These are phyloP conservation scores for Kwoniella heveanensis DNA, from an alignment of 768 basidiomycete genomes.

Conservation along the genomic window DNA sequence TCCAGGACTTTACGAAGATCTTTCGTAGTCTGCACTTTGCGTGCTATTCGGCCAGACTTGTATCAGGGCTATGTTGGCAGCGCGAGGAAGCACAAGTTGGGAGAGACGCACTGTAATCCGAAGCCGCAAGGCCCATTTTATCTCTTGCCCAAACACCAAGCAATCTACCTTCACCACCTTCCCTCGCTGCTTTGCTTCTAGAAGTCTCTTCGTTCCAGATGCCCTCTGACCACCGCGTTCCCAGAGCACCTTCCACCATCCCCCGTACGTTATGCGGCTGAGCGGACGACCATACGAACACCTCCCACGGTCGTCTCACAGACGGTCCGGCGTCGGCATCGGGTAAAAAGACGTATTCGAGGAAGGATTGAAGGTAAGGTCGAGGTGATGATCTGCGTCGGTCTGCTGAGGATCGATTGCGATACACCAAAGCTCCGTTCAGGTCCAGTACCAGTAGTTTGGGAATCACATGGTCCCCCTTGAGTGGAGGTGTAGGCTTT, in stretches of 20 bases:
- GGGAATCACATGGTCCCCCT: neutral
- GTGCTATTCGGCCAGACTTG: conserved; percentile 2
- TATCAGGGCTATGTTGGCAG: conserved; percentile 11
- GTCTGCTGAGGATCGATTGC: conserved; percentile 20
- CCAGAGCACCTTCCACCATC: conserved; percentile 50
- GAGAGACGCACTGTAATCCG: conserved; percentile 45
- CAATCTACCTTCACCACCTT: conserved; percentile 44
- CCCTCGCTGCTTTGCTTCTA: conserved; percentile 8
- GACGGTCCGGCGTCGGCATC: conserved; percentile 10
- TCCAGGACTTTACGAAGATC: conserved; percentile 47
- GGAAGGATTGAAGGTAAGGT: conserved; percentile 48
- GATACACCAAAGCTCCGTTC: conserved; percentile 52
- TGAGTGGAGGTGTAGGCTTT: neutral
- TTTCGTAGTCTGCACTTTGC: conserved; percentile 52
- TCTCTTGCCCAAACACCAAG: conserved; percentile 53
- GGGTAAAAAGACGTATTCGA: conserved; percentile 46
- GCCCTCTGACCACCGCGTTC: conserved; percentile 33
- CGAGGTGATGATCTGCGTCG: conserved; percentile 31
- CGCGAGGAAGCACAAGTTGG: too few relatives aligned
- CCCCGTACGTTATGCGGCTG: conserved; percentile 51
- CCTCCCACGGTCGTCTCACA: conserved; percentile 44
- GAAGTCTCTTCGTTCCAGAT: conserved; percentile 34
- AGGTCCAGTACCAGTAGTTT: conserved; percentile 54
- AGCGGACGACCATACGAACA: conserved; percentile 54
- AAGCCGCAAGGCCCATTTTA: conserved; percentile 41